Evolutionary conservation across 768 basidiomycete species (phyloP).

Genomic region (Pisolithus microcarpus): DNA sequence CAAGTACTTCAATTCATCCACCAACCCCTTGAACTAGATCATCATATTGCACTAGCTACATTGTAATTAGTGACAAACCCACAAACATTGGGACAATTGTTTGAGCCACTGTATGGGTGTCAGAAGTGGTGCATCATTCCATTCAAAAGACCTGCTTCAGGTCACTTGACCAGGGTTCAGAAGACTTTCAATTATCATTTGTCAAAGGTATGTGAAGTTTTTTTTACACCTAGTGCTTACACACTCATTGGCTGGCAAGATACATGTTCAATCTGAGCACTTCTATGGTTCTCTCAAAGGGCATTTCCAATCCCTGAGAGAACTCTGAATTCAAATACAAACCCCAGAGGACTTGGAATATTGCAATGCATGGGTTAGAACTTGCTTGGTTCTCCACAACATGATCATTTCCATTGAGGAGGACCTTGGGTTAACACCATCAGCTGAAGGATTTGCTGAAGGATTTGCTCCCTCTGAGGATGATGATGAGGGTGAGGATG

Average conservation of each 20-base stretch:
- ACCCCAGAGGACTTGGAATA: background rate
- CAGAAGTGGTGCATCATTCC: constrained; percentile 17
- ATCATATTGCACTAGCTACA: too few relatives aligned
- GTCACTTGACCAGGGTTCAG: constrained; percentile 11
- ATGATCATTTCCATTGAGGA: constrained; percentile 13
- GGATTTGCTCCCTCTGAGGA: too few relatives aligned
- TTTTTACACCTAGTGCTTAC: background rate
- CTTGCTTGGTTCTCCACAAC: constrained; percentile 10
- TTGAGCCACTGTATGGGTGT: too few relatives aligned
- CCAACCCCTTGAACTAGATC: too few relatives aligned
- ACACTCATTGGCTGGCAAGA: background rate
- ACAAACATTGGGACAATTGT: too few relatives aligned
- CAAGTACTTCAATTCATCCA: too few relatives aligned
- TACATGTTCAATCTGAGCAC: constrained; percentile 4
- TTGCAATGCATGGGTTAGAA: constrained; percentile 2
- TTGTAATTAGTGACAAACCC: too few relatives aligned
- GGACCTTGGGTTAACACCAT: background rate
- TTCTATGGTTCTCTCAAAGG: constrained; percentile 10
- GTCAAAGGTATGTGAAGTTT: constrained; percentile 4
- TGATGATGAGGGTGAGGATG: too few relatives aligned
- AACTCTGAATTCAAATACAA: constrained; percentile 10
- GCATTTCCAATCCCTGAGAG: constrained; percentile 6
- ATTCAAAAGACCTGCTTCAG: constrained; percentile 15
- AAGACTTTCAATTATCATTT: constrained; percentile 14
- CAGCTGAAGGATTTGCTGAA: too few relatives aligned